A percentile compares a stretch with the other conserved stretches of the same genome.
Evolutionary conservation across 768 basidiomycete genomes (phyloP).

Genomic region (Tricholoma saponaceum): DNA sequence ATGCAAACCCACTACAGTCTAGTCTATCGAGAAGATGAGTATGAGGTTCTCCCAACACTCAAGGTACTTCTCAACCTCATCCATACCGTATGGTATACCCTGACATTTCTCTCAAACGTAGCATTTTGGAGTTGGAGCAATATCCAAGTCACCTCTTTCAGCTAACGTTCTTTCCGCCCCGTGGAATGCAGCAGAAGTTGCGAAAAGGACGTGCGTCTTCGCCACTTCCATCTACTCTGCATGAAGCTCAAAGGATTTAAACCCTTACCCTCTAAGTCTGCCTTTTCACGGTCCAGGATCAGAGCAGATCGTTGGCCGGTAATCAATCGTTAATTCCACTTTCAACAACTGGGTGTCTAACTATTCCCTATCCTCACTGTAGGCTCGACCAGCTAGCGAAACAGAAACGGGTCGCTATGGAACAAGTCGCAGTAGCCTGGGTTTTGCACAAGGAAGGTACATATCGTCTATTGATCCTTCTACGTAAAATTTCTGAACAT

Average conservation of each 20-base stretch:
- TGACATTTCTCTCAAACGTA: constrained; percentile 12
- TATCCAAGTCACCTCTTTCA: constrained; percentile 55
- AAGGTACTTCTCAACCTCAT: constrained; percentile 26
- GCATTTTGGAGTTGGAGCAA: constrained; percentile 50
- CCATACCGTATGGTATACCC: background rate
- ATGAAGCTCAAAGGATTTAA: background rate
- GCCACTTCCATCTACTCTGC: constrained; percentile 25
- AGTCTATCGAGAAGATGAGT: constrained; percentile 59
- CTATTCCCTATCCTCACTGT: background rate
- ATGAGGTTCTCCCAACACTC: constrained; percentile 55
- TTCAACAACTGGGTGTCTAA: background rate
- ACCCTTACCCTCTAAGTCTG: constrained; percentile 13
- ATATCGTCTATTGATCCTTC: background rate
- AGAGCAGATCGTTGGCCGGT: constrained; percentile 35
- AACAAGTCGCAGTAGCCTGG: constrained; percentile 44
- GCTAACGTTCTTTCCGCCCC: constrained; percentile 42
- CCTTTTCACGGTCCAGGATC: constrained; percentile 15
- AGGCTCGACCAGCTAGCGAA: constrained; percentile 45
- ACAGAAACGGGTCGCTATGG: constrained; percentile 40
- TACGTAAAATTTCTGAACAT: background rate
- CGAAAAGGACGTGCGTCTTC: constrained; percentile 27
- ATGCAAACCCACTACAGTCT: constrained; percentile 47
- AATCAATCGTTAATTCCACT: background rate
- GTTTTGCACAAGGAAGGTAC: constrained; percentile 31
- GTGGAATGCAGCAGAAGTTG: constrained; percentile 23